phyloP scores from a whole-genome alignment of 2,329 filamentous ascomycete species.

The Sphaceloma murrayae region DNA sequence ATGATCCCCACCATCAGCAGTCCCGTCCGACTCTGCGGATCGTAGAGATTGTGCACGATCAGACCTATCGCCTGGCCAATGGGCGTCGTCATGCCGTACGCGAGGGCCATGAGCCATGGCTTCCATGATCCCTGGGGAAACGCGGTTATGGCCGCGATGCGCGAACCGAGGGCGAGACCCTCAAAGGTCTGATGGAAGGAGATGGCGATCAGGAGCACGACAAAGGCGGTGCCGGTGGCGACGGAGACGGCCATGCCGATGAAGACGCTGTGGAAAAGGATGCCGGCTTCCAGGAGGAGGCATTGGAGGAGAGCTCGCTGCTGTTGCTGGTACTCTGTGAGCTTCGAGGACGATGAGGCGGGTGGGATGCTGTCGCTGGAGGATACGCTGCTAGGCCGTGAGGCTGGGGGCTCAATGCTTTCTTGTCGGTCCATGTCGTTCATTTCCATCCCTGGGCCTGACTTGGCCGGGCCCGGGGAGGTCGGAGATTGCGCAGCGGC shows the following conservation, averaged over 20 bases:
- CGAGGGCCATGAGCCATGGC: conserved; percentile 61
- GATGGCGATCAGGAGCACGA: conserved; percentile 58
- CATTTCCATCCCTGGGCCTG: conserved; percentile 9
- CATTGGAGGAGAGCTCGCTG: conserved; percentile 63
- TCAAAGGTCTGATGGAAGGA: conserved; percentile 63
- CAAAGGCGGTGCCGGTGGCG: conserved; percentile 54
- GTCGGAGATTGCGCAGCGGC: not conserved
- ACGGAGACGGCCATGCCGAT: conserved; percentile 65
- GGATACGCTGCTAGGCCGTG: not conserved
- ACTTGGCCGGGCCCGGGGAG: conserved; percentile 9
- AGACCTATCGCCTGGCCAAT: conserved; percentile 43
- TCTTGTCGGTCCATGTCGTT: conserved; percentile 3
- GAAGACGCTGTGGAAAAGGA: conserved; percentile 69
- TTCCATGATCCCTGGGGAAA: conserved; percentile 64
- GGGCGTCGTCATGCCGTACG: conserved; percentile 51
- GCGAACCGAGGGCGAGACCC: conserved; percentile 59
- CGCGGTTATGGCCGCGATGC: conserved; percentile 58
- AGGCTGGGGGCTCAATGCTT: conserved; percentile 1
- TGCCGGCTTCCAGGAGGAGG: conserved; percentile 64
- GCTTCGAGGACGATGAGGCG: not conserved
- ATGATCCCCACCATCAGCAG: conserved; percentile 42
- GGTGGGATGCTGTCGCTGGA: not conserved
- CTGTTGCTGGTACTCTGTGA: conserved; percentile 32
- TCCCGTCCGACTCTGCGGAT: conserved; percentile 39
- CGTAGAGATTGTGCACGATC: conserved; percentile 42